Evolutionary conservation across 2,329 filamentous ascomycete genomes (phyloP).

Genomic region (Aureobasidium sp.): DNA sequence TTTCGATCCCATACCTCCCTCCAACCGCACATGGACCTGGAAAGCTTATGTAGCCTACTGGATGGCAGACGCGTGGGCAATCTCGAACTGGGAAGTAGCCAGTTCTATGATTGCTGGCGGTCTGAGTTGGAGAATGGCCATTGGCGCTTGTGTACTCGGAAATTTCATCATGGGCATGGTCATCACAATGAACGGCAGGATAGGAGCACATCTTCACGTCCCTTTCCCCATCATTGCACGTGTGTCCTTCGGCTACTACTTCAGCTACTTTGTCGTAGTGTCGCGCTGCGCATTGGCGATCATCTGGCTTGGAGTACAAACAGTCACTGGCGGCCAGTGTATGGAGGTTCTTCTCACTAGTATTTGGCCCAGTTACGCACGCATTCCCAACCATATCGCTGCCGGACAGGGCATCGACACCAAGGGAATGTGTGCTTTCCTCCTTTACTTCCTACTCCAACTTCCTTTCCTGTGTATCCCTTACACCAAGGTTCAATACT

Average conservation of each 20-base stretch:
- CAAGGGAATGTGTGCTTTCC: conserved; percentile 46
- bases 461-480: conserved; percentile 30
- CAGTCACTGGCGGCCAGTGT: conserved; percentile 66
- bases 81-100: conserved; percentile 26
- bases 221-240: conserved; percentile 62
- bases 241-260: conserved; percentile 63
- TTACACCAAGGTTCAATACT: conserved; percentile 26
- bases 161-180: conserved; percentile 27
- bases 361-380: conserved; percentile 55
- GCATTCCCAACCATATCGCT: conserved; percentile 42
- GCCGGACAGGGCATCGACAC: conserved; percentile 43
- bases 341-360: conserved; percentile 58
- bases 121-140: conserved; percentile 26
- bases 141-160: conserved; percentile 28
- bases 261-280: conserved; percentile 60
- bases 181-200: conserved; percentile 58
- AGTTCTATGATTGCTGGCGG: conserved; percentile 28
- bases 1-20: conserved; percentile 8
- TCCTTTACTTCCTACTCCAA: conserved; percentile 37
- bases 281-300: conserved; percentile 59
- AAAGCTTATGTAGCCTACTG: conserved; percentile 27
- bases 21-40: conserved; percentile 4
- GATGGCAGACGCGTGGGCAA: conserved; percentile 29
- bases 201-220: conserved; percentile 56
- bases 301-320: conserved; percentile 59